These are phyloP conservation scores for Elaeagnus macrophylla DNA, from an alignment of 306 rosid genomes.

Conservation along the genomic window DNA sequence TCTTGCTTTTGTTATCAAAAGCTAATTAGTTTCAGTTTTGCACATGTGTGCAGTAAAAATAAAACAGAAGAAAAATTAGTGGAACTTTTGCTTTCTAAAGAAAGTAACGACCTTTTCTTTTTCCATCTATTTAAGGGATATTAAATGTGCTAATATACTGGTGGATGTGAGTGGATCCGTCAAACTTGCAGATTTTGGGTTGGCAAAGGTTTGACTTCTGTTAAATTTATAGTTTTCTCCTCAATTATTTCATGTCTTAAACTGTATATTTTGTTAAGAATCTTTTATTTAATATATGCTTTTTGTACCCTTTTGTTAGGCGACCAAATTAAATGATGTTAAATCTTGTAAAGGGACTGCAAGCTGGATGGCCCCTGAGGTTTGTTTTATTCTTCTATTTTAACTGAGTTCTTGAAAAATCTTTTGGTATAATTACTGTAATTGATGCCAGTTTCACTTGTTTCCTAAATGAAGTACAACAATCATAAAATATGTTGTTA, in stretches of 20 bases:
- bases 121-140: conserved; percentile 53
- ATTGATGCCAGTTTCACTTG: neutral
- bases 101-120: conserved; percentile 18
- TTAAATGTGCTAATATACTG: conserved; percentile 91
- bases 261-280: conserved; percentile 10
- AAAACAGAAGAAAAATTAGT: too few species aligned
- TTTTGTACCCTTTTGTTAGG: conserved; percentile 36
- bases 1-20: too few species aligned
- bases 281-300: conserved; percentile 16
- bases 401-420: conserved; percentile 8
- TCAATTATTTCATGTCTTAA: conserved; percentile 2
- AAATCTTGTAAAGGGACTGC: conserved; percentile 80
- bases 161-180: conserved; percentile 89
- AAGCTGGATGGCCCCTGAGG: conserved; percentile 99
- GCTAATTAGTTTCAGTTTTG: too few species aligned
- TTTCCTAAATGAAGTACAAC: too few species aligned
- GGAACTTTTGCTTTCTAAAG: neutral
- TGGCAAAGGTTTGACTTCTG: conserved; percentile 70
- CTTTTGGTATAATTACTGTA: neutral
- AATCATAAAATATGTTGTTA: too few species aligned
- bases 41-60: too few species aligned
- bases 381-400: conserved; percentile 30
- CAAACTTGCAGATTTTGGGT: conserved; percentile 95
- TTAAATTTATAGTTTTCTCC: conserved; percentile 3
- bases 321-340: conserved; percentile 67